Evolutionary conservation across 2,329 filamentous ascomycete species (phyloP), one percentile per base, ranked within the genome.

Genomic region (Lecanicillium sp.): DNA sequence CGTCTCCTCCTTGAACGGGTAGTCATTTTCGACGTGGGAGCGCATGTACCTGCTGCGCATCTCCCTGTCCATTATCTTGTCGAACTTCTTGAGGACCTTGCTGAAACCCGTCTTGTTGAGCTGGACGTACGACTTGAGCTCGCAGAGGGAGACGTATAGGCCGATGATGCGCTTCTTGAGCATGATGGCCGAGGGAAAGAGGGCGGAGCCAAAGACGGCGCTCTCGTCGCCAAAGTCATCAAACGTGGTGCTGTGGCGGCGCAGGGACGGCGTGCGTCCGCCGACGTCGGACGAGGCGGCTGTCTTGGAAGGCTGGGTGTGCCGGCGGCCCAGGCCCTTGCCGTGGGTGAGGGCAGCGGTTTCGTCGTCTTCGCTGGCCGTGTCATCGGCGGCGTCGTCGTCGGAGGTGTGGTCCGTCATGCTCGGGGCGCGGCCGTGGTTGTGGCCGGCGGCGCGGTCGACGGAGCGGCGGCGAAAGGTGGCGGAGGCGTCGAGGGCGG

Each of bases 71-170:
- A 95, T 70, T 49, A 87, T 97, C 73, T 98, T 98, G 75, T 98
- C 93, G 61, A 93, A 98, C 67, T 98, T 98, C 70, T 98, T 98
- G 56, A 97, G 71, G 1, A 95, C 90, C 68, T 98, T 98, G 60
- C 84, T 81, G 69, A 98, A 98, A 11, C 93, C 93, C 0, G 93
- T 98, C 68, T 87, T 86, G 74, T 98, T 98, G 53, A 98, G 80
- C 69, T 97, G 91, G 48, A 90, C 84, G 61, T 90, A 98, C 2
- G 91, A 97, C 63, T 95, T 94, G 59, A 98, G 79, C 66, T 96
- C 93, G 69, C 91, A 96, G 15, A 97, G 73, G 55, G 88, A 86
- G 38, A 98, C 93, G 62, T 96, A 98, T 51, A 90, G 74, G 62
- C 83, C 83, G 55, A 95, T 82, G 48, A 89, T 85, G 47, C 90